Evolutionary conservation across 768 basidiomycete species (phyloP).

Genomic region (Albatrellus ellisii): DNA sequence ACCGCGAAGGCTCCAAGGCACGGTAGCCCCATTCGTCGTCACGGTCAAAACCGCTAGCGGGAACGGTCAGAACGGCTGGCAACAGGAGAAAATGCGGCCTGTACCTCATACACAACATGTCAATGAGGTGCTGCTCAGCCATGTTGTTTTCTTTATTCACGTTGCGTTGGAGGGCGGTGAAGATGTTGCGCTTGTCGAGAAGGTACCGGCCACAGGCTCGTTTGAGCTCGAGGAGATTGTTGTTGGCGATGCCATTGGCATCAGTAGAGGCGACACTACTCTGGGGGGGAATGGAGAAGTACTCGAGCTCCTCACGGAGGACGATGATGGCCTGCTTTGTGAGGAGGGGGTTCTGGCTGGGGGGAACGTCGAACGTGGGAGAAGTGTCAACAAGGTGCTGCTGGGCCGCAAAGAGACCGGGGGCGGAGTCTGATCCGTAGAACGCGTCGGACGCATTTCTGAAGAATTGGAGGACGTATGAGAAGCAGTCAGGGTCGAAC

Average conservation of each 20-base stretch:
- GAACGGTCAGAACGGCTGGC: not conserved
- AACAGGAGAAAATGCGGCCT: constrained; percentile 16
- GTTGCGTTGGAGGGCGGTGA: constrained; percentile 95
- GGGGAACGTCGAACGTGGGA: constrained; percentile 42
- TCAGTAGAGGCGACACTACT: constrained; percentile 50
- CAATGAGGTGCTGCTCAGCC: constrained; percentile 98
- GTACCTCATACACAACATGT: constrained; percentile 99
- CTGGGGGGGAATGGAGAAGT: constrained; percentile 88
- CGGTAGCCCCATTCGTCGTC: constrained; percentile 99
- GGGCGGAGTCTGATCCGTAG: constrained; percentile 69
- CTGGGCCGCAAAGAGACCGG: constrained; percentile 68
- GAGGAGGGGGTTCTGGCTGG: constrained; percentile 78
- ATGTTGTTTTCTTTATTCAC: constrained; percentile 99
- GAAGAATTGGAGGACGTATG: constrained; percentile 90
- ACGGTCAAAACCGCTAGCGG: constrained; percentile 78
- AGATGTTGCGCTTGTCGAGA: constrained; percentile 84
- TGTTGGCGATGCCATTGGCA: constrained; percentile 70
- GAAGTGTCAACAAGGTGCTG: constrained; percentile 63
- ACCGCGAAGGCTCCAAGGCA: constrained; percentile 88
- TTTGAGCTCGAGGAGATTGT: constrained; percentile 67
- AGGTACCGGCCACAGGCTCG: constrained; percentile 77
- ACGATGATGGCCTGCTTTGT: constrained; percentile 98
- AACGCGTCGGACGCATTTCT: constrained; percentile 76
- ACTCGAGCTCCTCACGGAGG: constrained; percentile 94
- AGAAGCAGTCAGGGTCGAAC: constrained; percentile 97